Percentiles rank a stretch among this genome's conserved stretches.
Evolutionary conservation across 2,329 filamentous ascomycete genomes (phyloP).

Genomic region (Madurella mycetomatis): DNA sequence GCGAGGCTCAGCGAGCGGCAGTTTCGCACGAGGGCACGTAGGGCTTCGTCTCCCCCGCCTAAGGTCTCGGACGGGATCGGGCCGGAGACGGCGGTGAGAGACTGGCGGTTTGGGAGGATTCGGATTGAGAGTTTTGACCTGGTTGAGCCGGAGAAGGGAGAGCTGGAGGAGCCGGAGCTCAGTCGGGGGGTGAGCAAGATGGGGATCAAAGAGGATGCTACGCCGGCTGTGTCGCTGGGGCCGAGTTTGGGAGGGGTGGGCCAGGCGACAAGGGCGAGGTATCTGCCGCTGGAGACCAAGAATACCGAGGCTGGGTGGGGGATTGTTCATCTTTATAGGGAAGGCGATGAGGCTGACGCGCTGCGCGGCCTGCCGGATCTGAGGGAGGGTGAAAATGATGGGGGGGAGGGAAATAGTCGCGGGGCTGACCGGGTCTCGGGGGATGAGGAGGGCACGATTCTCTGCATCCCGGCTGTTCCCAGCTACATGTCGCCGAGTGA

Average conservation of each 20-base stretch:
- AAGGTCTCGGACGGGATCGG: slow-evolving; percentile 41
- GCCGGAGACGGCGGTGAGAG: slow-evolving; percentile 49
- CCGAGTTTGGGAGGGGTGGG: slow-evolving; percentile 57
- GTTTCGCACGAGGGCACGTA: slow-evolving; percentile 34
- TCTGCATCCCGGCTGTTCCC: slow-evolving; percentile 92
- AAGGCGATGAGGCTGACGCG: slow-evolving; percentile 60
- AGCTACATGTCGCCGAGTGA: slow-evolving; percentile 90
- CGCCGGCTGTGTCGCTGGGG: slow-evolving; percentile 40
- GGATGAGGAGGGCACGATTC: slow-evolving; percentile 57
- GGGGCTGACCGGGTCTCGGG: slow-evolving; percentile 22
- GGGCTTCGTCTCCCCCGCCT: slow-evolving; percentile 41
- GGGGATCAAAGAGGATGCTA: slow-evolving; percentile 31
- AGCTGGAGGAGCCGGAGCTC: slow-evolving; percentile 18
- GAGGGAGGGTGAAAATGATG: not conserved
- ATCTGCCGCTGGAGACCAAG: slow-evolving; percentile 63
- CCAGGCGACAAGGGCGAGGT: slow-evolving; percentile 77
- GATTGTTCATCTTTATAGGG: slow-evolving; percentile 88
- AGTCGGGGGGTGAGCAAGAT: not conserved
- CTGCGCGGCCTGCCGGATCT: not conserved
- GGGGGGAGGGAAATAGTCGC: slow-evolving; percentile 25
- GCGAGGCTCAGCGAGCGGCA: slow-evolving; percentile 39
- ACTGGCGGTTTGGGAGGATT: slow-evolving; percentile 81
- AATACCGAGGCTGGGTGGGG: slow-evolving; percentile 85
- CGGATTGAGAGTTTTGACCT: slow-evolving; percentile 79
- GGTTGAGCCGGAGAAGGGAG: slow-evolving; percentile 27